Percentiles rank a stretch among this genome's conserved stretches.
phyloP scores from a whole-genome alignment of 2,329 filamentous ascomycete species.

The Fusarium nodosum region DNA sequence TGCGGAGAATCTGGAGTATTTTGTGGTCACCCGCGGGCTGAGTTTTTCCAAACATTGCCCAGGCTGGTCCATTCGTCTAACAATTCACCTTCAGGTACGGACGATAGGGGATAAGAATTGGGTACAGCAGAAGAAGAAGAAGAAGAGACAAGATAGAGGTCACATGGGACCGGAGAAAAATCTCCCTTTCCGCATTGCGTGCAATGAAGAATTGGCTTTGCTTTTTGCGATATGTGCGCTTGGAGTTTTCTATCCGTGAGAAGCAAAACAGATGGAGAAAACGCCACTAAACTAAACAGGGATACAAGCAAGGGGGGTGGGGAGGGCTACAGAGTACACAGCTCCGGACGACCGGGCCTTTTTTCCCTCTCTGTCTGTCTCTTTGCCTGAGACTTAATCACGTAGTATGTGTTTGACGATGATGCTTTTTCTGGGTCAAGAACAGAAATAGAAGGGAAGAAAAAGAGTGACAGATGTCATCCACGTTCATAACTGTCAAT shows the following conservation, averaged over 20 bases:
- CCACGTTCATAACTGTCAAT: not conserved
- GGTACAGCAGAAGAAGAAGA: too few species aligned
- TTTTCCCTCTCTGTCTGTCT: not conserved
- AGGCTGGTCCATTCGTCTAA: constrained; percentile 4
- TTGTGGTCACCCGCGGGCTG: constrained; percentile 24
- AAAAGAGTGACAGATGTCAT: not conserved
- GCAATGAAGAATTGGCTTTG: constrained; percentile 19
- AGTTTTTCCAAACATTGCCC: not conserved
- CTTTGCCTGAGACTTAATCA: not conserved
- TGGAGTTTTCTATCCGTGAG: constrained; percentile 20
- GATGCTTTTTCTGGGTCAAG: constrained; percentile 33
- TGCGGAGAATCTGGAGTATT: constrained; percentile 37
- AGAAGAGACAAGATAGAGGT: too few species aligned
- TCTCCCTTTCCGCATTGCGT: constrained; percentile 3
- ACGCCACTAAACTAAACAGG: constrained; percentile 27
- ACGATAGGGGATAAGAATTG: not conserved
- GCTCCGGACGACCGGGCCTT: not conserved
- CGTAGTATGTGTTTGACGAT: constrained; percentile 5
- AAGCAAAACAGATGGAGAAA: constrained; percentile 28
- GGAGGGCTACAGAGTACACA: not conserved
- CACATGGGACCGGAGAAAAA: constrained; percentile 18
- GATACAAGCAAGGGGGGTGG: constrained; percentile 2
- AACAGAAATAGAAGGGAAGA: constrained; percentile 19
- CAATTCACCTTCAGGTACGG: constrained; percentile 6
- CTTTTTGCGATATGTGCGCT: constrained; percentile 39